Conservation (phyloP, 2,329 filamentous ascomycete species). For the Cucurbitaria berberidis region DNA sequence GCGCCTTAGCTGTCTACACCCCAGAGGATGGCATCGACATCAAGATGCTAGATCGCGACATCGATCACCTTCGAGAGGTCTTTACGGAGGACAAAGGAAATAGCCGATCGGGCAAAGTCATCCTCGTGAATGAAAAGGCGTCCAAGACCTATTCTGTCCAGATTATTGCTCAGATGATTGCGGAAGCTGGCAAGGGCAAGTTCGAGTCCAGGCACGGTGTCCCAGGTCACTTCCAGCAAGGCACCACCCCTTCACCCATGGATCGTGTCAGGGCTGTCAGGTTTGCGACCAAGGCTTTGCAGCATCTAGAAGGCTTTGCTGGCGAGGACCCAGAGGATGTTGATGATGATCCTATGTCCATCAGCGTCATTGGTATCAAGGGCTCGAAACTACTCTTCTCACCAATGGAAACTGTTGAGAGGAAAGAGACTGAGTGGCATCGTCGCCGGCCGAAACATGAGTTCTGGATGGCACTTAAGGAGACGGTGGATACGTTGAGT, state of each 20-base stretch:
- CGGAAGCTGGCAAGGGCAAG: constrained; percentile 86
- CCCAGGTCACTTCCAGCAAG: constrained; percentile 53
- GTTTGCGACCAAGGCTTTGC: constrained; percentile 90
- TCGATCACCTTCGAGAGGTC: constrained; percentile 83
- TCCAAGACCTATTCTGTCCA: constrained; percentile 89
- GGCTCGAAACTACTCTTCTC: constrained; percentile 89
- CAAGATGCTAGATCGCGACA: constrained; percentile 89
- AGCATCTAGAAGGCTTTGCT: constrained; percentile 83
- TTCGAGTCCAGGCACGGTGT: constrained; percentile 88
- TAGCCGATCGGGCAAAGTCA: constrained; percentile 87
- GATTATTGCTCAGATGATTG: constrained; percentile 93
- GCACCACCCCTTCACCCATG: constrained; percentile 78
- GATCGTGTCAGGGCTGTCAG: constrained; percentile 91
- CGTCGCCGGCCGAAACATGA: constrained; percentile 83
- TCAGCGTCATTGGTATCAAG: constrained; percentile 88
- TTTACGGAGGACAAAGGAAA: constrained; percentile 87
- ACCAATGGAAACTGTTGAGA: constrained; percentile 79
- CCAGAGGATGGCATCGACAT: constrained; percentile 95
- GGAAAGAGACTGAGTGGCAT: constrained; percentile 87
- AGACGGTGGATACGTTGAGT: constrained; percentile 82
- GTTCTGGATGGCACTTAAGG: constrained; percentile 83
- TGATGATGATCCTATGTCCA: constrained; percentile 73
- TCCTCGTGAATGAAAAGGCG: constrained; percentile 95
- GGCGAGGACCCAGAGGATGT: constrained; percentile 70
- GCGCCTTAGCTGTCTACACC: constrained; percentile 91